phyloP scores from a whole-genome alignment of 257 asterid genomes.

The Nicotiana noctiflora region DNA sequence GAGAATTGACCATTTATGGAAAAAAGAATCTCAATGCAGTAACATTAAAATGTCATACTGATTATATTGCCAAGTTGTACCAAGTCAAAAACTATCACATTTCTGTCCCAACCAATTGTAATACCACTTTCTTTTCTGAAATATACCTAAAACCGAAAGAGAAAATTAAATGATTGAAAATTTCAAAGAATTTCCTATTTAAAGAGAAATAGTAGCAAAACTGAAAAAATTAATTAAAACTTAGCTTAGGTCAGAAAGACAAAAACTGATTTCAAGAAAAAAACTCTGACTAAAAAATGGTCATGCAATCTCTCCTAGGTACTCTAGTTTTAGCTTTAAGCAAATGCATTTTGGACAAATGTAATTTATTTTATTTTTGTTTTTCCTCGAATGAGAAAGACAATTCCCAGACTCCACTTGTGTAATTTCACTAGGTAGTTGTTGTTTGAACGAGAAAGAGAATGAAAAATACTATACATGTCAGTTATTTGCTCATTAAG shows the following conservation, averaged over 20 bases:
- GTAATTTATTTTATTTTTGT: neutral
- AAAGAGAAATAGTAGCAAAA: neutral
- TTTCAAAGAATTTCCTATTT: neutral
- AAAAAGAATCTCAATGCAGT: neutral
- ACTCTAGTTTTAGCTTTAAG: neutral
- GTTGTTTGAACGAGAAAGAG: neutral
- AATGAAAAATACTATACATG: neutral
- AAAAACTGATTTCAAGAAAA: neutral
- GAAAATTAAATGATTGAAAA: neutral
- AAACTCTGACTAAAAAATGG: neutral
- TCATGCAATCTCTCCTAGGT: neutral
- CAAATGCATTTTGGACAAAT: neutral
- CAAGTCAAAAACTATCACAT: neutral
- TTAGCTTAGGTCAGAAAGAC: neutral
- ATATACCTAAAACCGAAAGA: neutral
- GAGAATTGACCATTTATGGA: neutral
- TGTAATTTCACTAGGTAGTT: neutral
- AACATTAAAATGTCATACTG: constrained; percentile 1
- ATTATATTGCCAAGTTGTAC: neutral
- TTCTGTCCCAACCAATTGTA: neutral
- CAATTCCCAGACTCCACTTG: neutral
- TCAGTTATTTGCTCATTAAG: too few species aligned
- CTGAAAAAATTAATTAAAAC: neutral
- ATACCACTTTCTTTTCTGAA: neutral
- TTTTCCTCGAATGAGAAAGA: neutral